These are phyloP conservation scores for Russula vinacea DNA, from an alignment of 768 basidiomycete species.

Conservation along the genomic window DNA sequence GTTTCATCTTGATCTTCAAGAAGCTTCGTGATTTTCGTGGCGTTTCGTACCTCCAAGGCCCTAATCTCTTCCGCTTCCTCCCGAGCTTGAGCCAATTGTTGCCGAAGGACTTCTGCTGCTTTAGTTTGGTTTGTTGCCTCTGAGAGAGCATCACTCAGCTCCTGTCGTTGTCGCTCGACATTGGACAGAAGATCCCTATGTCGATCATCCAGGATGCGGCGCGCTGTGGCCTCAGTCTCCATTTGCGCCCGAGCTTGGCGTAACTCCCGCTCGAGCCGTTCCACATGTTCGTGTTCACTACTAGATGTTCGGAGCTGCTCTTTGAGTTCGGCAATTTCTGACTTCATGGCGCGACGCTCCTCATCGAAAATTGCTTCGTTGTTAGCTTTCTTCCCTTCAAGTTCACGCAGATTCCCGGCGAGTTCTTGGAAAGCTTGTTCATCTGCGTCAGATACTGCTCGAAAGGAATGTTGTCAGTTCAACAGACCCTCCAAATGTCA, in stretches of 20 bases:
- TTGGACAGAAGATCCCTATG: constrained; percentile 55
- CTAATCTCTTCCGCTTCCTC: constrained; percentile 68
- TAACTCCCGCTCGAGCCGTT: constrained; percentile 61
- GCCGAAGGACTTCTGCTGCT: constrained; percentile 54
- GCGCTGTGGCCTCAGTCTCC: constrained; percentile 59
- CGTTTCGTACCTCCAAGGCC: constrained; percentile 59
- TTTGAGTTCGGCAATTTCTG: constrained; percentile 56
- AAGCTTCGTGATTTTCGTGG: constrained; percentile 58
- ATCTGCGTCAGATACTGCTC: constrained; percentile 66
- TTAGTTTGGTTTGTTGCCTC: constrained; percentile 68
- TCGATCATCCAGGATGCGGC: constrained; percentile 62
- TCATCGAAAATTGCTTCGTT: constrained; percentile 59
- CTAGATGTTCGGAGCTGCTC: constrained; percentile 44
- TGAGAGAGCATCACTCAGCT: constrained; percentile 55
- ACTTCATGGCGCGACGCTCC: constrained; percentile 52
- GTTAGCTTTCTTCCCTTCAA: constrained; percentile 53
- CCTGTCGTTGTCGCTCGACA: constrained; percentile 52
- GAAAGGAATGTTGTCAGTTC: constrained; percentile 13
- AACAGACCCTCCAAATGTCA: neutral
- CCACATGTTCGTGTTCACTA: constrained; percentile 51
- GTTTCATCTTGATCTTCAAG: constrained; percentile 75
- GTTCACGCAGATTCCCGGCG: constrained; percentile 58
- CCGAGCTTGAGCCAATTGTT: constrained; percentile 59
- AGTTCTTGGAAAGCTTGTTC: constrained; percentile 73
- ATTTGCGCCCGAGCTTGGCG: constrained; percentile 58